phyloP scores from a whole-genome alignment of 805 yeast genomes.

The Metschnikowia vanudenii region DNA sequence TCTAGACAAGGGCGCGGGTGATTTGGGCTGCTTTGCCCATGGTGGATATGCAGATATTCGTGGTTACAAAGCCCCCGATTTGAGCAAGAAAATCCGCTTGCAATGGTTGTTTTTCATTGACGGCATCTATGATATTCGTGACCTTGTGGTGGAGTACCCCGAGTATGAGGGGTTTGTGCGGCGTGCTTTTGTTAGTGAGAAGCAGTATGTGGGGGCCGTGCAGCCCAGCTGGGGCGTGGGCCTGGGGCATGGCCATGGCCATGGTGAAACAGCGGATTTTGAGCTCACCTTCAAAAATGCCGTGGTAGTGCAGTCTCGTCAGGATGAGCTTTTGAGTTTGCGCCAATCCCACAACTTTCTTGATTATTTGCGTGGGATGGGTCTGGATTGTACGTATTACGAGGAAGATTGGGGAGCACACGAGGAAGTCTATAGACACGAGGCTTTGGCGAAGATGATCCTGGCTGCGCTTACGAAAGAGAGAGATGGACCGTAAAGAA shows the following conservation, averaged over 20 bases:
- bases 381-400: constrained; percentile 10
- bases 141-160: constrained; percentile 53
- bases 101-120: constrained; percentile 47
- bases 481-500: too few relatives aligned
- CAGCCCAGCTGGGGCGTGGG: constrained; percentile 22
- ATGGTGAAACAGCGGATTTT: neutral
- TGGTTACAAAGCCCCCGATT: too few relatives aligned
- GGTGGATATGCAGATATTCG: too few relatives aligned
- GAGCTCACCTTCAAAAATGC: constrained; percentile 18
- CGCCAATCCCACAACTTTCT: constrained; percentile 48
- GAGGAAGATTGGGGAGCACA: constrained; percentile 55
- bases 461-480: neutral
- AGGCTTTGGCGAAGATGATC: constrained; percentile 33
- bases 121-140: constrained; percentile 62
- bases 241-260: neutral
- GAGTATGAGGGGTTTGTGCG: constrained; percentile 53
- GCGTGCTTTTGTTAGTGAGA: constrained; percentile 48
- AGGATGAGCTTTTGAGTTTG: constrained; percentile 63
- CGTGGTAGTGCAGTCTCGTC: constrained; percentile 55
- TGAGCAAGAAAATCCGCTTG: too few relatives aligned
- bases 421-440: constrained; percentile 56
- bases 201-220: constrained; percentile 24
- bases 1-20: constrained; percentile 15
- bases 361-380: constrained; percentile 28
- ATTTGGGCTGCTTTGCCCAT: neutral